These are phyloP conservation scores for Fusarium miscanthi DNA, from an alignment of 2,329 filamentous ascomycete species.

Conservation along the genomic window DNA sequence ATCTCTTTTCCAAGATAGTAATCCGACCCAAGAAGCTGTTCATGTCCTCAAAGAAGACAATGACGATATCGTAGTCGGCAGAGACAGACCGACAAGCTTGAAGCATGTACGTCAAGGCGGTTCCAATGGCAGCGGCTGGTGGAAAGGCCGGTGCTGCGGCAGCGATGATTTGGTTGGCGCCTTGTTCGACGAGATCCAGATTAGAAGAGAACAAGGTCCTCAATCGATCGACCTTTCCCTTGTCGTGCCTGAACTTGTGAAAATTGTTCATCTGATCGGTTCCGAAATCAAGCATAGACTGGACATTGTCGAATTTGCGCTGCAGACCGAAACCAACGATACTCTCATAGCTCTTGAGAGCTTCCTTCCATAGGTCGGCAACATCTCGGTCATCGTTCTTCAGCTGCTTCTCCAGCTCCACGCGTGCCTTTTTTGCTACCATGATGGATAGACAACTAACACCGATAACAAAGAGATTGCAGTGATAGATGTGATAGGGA, in stretches of 20 bases:
- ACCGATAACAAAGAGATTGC: neutral
- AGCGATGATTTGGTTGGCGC: conserved; percentile 45
- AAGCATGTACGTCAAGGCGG: conserved; percentile 49
- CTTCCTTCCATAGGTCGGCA: conserved; percentile 49
- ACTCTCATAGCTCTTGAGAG: conserved; percentile 48
- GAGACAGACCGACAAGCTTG: conserved; percentile 47
- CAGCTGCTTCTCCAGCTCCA: conserved; percentile 29
- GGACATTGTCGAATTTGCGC: conserved; percentile 44
- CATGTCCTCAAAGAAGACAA: conserved; percentile 54
- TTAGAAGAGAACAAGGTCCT: conserved; percentile 46
- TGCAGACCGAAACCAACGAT: conserved; percentile 49
- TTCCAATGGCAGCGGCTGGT: conserved; percentile 49
- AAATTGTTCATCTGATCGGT: conserved; percentile 48
- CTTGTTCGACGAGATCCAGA: conserved; percentile 46
- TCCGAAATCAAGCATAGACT: conserved; percentile 44
- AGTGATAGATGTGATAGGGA: neutral
- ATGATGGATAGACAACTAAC: neutral
- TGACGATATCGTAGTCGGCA: conserved; percentile 53
- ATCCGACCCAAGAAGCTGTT: conserved; percentile 52
- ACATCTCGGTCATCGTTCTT: conserved; percentile 46
- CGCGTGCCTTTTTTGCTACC: neutral
- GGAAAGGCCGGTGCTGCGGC: conserved; percentile 49
- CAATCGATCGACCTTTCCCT: conserved; percentile 49
- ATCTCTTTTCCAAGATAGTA: conserved; percentile 48
- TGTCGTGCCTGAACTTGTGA: conserved; percentile 49